phyloP scores from a whole-genome alignment of 768 basidiomycete genomes.

The Asterophora parasitica region DNA sequence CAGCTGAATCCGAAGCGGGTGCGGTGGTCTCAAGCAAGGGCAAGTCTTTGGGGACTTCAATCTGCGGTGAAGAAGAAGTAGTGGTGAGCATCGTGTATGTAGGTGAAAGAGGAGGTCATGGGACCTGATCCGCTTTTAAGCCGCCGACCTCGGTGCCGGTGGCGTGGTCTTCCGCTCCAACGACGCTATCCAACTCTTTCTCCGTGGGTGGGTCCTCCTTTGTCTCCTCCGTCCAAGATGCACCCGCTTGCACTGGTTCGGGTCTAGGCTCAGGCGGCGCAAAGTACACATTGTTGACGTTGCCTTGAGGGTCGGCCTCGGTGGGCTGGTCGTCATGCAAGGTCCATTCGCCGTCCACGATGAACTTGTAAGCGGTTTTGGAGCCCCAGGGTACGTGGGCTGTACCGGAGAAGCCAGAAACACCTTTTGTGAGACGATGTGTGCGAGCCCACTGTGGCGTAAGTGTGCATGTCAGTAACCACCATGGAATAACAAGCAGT shows the following conservation, averaged over 20 bases:
- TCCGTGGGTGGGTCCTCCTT: too few species aligned
- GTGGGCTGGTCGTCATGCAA: constrained; percentile 50
- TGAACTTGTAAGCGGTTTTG: constrained; percentile 70
- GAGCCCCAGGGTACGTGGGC: constrained; percentile 56
- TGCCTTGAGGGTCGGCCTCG: constrained; percentile 58
- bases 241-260: constrained; percentile 5
- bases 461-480: constrained; percentile 2
- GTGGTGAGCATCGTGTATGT: too few species aligned
- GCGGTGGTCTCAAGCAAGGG: not conserved
- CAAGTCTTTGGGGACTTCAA: constrained; percentile 11
- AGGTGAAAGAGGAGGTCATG: too few species aligned
- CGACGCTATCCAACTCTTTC: too few species aligned
- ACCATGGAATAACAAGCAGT: too few species aligned
- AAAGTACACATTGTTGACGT: constrained; percentile 64
- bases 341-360: constrained; percentile 72
- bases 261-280: constrained; percentile 36
- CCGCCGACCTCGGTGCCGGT: too few species aligned
- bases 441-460: constrained; percentile 56
- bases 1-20: not conserved
- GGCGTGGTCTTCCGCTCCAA: too few species aligned
- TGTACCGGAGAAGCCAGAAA: constrained; percentile 51
- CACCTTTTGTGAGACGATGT: constrained; percentile 46
- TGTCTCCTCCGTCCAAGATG: too few species aligned
- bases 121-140: too few species aligned
- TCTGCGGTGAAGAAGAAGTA: not conserved